Base-by-base conservation (phyloP, 1,284 basidiomycete species). In the Cerioporus squamosus region DNA sequence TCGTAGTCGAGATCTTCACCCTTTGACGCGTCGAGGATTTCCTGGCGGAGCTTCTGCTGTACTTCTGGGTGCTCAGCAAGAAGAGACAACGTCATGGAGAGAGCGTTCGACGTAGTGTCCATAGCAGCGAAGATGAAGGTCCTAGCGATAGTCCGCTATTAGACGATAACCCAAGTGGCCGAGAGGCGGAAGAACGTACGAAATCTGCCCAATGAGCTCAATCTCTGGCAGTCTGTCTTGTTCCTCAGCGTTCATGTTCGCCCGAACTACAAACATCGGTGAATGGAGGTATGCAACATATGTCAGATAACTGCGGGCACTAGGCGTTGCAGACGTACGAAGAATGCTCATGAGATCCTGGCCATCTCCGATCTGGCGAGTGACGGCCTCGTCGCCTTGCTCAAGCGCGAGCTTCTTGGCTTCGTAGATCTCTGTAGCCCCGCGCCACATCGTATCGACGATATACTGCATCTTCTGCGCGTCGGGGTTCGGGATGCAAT, bases 341-440 rank as follows among this genome's bases (percentile, higher is more conserved):
- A 74, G 53, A 10, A 68, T 64, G 58, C 72, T 73, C 54, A 73
- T 65, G 53, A 74, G 63, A 42, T 73, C 72, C 48, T 66, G 68
- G 10, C 71, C 70, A 47, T 72, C 69, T 3, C 67, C 69, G 17
- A 72, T 59, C 53, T 71, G 69, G 22, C 64, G 59, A 17, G 60
- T 45, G 6, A 70, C 59, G 5, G 62, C 63, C 26, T 68, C 66
- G 36, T 72, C 72, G n/a, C 70, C 70, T n/a, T 44, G 40, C 23
- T 61, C 55, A 10, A 74, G 49, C 20, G 68, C 66, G 1, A 2
- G 26, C 57, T 68, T 68, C 65, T 70, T 73, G 22, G 53, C 56
- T 9, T 58, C 54, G 23, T 55, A 62, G 22, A 72, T 67, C 22
- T 56, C 50, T 17, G 36, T 39, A 1, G 68, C 61, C 2, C 60